Evolutionary conservation across 306 rosid genomes (phyloP).

Genomic region (Biancaea sappan): DNA sequence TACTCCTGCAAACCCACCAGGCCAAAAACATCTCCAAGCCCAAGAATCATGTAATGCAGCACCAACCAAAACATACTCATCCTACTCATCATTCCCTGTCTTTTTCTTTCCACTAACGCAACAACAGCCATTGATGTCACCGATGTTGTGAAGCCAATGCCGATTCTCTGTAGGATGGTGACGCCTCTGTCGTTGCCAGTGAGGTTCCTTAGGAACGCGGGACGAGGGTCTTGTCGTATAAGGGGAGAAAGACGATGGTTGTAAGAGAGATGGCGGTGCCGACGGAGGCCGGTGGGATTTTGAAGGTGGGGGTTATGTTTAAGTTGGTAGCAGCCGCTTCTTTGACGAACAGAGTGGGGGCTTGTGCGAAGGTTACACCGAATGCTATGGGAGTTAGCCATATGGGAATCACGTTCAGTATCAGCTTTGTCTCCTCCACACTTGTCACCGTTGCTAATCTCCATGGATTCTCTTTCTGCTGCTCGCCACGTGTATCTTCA

Average conservation of each 20-base stretch:
- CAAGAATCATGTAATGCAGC: no score
- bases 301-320: constrained; percentile 25
- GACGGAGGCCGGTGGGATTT: constrained; percentile 51
- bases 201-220: constrained; percentile 37
- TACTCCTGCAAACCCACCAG: no score
- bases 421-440: constrained; percentile 54
- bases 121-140: no score
- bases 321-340: constrained; percentile 48
- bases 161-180: constrained; percentile 45
- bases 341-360: constrained; percentile 48
- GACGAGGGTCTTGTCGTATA: constrained; percentile 40
- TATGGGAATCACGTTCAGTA: constrained; percentile 43
- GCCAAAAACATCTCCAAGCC: no score
- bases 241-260: constrained; percentile 30
- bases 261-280: constrained; percentile 29
- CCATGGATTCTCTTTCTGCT: constrained; percentile 42
- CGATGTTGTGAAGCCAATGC: constrained; percentile 35
- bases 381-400: constrained; percentile 45
- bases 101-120: no score
- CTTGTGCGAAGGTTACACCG: constrained; percentile 41
- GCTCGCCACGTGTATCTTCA: constrained; percentile 35
- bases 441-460: constrained; percentile 49
- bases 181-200: constrained; percentile 53
- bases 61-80: no score
- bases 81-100: no score